phyloP scores from a whole-genome alignment of 306 rosid species.

The Pterocarpus macrocarpus region DNA sequence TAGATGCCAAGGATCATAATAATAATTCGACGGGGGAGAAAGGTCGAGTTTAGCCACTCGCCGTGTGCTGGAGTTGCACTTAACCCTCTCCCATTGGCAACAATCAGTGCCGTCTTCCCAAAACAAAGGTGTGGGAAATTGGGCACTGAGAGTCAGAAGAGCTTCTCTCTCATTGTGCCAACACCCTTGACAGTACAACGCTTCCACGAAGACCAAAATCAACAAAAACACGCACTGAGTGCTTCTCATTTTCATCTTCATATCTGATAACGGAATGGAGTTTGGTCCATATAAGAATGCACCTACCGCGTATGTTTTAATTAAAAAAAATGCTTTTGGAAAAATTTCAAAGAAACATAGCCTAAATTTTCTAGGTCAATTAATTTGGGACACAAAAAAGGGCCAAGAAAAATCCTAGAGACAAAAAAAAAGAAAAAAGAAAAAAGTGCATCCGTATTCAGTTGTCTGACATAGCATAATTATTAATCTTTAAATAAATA shows the following conservation, averaged over 20 bases:
- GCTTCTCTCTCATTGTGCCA: conserved; percentile 27
- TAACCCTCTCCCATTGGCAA: conserved; percentile 3
- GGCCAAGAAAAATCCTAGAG: no score
- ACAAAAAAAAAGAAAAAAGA: no score
- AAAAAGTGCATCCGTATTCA: no score
- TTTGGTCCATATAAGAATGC: background rate
- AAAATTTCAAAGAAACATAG: no score
- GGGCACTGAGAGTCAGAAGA: background rate
- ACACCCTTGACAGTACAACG: background rate
- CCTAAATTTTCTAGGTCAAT: no score
- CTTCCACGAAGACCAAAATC: background rate
- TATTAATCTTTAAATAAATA: no score
- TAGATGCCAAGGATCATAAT: background rate
- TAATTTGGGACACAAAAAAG: no score
- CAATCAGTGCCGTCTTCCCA: background rate
- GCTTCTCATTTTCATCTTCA: background rate
- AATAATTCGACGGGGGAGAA: background rate
- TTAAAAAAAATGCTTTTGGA: no score
- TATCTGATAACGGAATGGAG: background rate
- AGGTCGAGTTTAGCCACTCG: background rate
- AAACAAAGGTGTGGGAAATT: background rate
- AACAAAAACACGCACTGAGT: background rate
- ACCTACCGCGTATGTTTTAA: no score
- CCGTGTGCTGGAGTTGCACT: conserved; percentile 17
- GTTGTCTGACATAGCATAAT: no score